Base-by-base conservation (phyloP, 1,139 yeast genomes). In the Candida mesenterica region DNA sequence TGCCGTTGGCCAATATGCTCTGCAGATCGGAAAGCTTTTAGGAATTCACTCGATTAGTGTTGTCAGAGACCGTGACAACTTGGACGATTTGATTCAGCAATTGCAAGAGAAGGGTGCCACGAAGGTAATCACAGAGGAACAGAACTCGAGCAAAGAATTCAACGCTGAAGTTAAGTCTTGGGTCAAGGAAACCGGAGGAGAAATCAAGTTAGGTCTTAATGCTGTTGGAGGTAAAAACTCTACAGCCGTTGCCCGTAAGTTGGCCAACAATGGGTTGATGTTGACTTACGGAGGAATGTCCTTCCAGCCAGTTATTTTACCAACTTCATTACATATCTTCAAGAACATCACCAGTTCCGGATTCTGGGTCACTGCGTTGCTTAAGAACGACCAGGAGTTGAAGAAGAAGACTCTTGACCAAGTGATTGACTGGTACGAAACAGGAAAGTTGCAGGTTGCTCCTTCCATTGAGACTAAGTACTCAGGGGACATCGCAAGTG, bases 271-370 rank as follows among this genome's bases (percentile, higher is more conserved):
- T 43, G 87, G 89, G 20, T 72, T 84, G 44, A 70, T 92, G 71
- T 79, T 86, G 50, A 89, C 98, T 1, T 92, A 92, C 56, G 99
- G 99, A 19, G 98, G 96, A 33, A 92, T 92, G 98, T 87, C 97
- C 4, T 81, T 82, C 69, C 92, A 88, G 62, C 98, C 98, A 3
- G 94, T 94, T 17, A 75, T 79, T 13, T 62, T 92, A 40, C 97
- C 97, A 28, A 88, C 97, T 1, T 79, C 96, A 1, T 65, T 87
- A 42, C 86, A 87, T 53, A 90, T 94, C 46, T 92, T 92, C 70
- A 92, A 89, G 59, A 85, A 90, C 53, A 62, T 92, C 41, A 82
- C 86, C 14, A 80, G 90, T 40, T 78, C 81, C 28, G 98, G 99
- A 0, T 92, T 85, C 65, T 92, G 99, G 98, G 80, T 92, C 38